These are phyloP conservation scores for Smittium mucronatum DNA, from an alignment of 371 early-diverging fungal species.

Conservation along the genomic window DNA sequence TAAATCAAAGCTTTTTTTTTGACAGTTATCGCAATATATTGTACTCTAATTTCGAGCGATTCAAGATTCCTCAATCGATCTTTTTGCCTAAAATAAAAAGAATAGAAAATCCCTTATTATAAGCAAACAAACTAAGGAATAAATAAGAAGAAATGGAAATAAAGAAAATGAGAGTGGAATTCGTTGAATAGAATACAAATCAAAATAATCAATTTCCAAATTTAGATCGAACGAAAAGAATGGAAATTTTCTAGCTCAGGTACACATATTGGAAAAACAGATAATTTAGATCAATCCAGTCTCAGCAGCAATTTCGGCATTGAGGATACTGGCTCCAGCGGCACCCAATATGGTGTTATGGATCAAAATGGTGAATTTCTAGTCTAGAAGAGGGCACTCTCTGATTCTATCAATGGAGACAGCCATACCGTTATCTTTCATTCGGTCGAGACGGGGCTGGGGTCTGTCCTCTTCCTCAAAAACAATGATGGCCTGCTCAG, in stretches of 20 bases:
- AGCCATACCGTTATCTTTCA: constrained; percentile 67
- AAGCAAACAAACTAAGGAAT: too few species aligned
- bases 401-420: constrained; percentile 86
- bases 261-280: neutral
- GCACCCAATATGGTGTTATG: constrained; percentile 96
- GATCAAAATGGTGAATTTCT: constrained; percentile 76
- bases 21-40: neutral
- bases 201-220: too few species aligned
- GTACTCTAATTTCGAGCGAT: neutral
- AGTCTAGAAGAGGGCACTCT: constrained; percentile 66
- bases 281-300: constrained; percentile 46
- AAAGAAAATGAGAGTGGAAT: too few species aligned
- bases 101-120: too few species aligned
- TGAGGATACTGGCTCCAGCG: constrained; percentile 84
- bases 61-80: neutral
- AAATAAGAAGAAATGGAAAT: too few species aligned
- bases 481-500: constrained; percentile 63
- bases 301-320: constrained; percentile 85
- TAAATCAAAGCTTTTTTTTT: neutral
- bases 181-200: too few species aligned
- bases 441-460: constrained; percentile 86
- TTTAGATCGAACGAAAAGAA: too few species aligned
- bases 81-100: too few species aligned
- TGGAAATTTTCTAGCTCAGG: too few species aligned
- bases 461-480: constrained; percentile 67